Evolutionary conservation across 495 filamentous ascomycete genomes (phyloP).

Genomic region (Lasiosphaeria miniovina): DNA sequence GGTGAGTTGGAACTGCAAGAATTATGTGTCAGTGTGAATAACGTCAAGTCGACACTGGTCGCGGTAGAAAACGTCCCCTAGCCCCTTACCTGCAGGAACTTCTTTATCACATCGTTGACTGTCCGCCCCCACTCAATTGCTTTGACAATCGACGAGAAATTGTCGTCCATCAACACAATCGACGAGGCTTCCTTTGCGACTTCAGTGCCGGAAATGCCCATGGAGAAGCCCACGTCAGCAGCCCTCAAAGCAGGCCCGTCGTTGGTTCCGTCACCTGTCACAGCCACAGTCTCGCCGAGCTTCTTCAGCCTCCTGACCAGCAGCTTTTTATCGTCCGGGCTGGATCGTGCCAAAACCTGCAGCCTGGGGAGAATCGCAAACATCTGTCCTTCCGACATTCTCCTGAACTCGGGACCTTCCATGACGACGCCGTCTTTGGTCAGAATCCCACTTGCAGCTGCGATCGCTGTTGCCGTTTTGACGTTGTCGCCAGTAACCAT

Average conservation of each 20-base stretch:
- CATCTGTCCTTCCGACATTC: constrained; percentile 64
- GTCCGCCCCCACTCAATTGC: constrained; percentile 86
- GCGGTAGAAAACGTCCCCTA: neutral
- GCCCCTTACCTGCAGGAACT: constrained; percentile 68
- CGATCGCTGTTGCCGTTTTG: constrained; percentile 81
- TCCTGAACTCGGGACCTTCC: constrained; percentile 78
- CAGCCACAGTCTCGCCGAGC: constrained; percentile 85
- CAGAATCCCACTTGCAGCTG: constrained; percentile 78
- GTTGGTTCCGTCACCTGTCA: constrained; percentile 91
- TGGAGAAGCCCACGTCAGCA: constrained; percentile 88
- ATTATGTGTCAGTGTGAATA: constrained; percentile 4
- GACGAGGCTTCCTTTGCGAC: constrained; percentile 93
- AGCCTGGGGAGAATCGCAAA: constrained; percentile 67
- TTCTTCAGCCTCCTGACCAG: constrained; percentile 78
- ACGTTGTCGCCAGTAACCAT: constrained; percentile 94
- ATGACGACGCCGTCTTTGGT: constrained; percentile 74
- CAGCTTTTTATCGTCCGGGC: constrained; percentile 78
- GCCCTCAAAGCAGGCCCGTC: constrained; percentile 84
- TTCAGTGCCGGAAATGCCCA: constrained; percentile 89
- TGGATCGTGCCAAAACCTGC: constrained; percentile 81
- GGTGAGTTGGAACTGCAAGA: constrained; percentile 77
- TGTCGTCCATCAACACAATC: constrained; percentile 92
- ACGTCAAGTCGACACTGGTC: neutral
- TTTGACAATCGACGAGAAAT: constrained; percentile 86
- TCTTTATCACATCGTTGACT: constrained; percentile 86